Evolutionary conservation across 2,329 filamentous ascomycete species (phyloP).

Genomic region (Ceratocystiopsis sp.): DNA sequence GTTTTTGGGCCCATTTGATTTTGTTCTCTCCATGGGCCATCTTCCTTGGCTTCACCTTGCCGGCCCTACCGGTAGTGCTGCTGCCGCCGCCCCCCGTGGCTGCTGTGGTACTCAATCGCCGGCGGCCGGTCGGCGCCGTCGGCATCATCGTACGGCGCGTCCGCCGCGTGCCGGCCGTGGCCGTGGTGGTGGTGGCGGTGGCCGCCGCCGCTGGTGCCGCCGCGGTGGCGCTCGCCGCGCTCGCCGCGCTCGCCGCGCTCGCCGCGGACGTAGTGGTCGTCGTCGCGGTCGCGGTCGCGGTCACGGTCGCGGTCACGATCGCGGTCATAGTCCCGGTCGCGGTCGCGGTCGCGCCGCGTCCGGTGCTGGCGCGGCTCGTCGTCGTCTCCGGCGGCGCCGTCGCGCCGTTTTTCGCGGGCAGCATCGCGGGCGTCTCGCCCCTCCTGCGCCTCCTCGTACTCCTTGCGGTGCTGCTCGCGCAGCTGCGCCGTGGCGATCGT

Average conservation of each 20-base stretch:
- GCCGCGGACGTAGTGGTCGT: conserved; percentile 8
- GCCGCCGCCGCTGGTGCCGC: conserved; percentile 11
- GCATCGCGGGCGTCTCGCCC: too few relatives aligned
- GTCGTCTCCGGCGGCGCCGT: too few relatives aligned
- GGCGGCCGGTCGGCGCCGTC: not conserved
- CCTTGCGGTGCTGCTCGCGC: conserved; percentile 19
- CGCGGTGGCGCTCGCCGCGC: not conserved
- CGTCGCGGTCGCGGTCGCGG: conserved; percentile 15
- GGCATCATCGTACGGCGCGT: not conserved
- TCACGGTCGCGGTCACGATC: conserved; percentile 11
- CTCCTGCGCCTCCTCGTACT: conserved; percentile 19
- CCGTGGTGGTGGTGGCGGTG: conserved; percentile 11
- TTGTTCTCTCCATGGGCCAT: too few relatives aligned
- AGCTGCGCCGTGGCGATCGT: conserved; percentile 67
- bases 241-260: conserved; percentile 15
- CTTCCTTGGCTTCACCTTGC: too few relatives aligned
- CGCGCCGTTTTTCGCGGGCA: too few relatives aligned
- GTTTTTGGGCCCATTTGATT: too few relatives aligned
- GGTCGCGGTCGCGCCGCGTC: conserved; percentile 5
- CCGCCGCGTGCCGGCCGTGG: conserved; percentile 5
- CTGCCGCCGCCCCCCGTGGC: conserved; percentile 2
- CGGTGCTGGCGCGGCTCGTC: conserved; percentile 2
- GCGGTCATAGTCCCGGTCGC: conserved; percentile 3
- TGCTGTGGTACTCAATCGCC: conserved; percentile 7
- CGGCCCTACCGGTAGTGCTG: conserved; percentile 6